Evolutionary conservation across 768 basidiomycete genomes (phyloP).

Genomic region (Bullera alba): DNA sequence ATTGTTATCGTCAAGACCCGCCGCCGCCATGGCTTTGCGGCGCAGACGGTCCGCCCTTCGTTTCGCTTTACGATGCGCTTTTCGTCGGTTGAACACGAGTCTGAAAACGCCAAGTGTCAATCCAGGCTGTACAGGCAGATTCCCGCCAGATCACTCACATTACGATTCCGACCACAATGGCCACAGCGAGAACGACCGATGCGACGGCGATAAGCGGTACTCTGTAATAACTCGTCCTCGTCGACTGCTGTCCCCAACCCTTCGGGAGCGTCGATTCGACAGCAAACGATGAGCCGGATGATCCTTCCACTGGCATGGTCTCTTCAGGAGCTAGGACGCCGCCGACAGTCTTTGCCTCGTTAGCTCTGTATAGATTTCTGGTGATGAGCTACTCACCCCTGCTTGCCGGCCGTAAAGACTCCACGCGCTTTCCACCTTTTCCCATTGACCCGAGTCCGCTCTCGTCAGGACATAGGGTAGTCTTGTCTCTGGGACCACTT

Average conservation of each 20-base stretch:
- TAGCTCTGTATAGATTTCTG: background rate
- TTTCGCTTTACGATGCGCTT: constrained; percentile 33
- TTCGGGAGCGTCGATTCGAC: constrained; percentile 32
- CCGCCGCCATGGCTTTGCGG: constrained; percentile 31
- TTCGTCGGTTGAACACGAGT: constrained; percentile 32
- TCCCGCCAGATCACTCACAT: constrained; percentile 17
- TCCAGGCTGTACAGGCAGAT: background rate
- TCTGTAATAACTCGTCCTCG: constrained; percentile 37
- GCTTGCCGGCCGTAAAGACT: constrained; percentile 27
- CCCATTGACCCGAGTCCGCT: constrained; percentile 19
- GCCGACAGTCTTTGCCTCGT: background rate
- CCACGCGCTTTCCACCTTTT: constrained; percentile 28
- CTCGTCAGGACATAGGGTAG: constrained; percentile 22
- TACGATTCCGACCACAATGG: constrained; percentile 33
- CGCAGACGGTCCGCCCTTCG: constrained; percentile 27
- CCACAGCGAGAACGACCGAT: constrained; percentile 32
- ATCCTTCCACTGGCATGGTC: background rate
- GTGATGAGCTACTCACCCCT: constrained; percentile 11
- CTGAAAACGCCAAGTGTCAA: constrained; percentile 12
- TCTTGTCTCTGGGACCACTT: constrained; percentile 10
- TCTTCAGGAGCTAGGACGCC: background rate
- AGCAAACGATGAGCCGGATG: constrained; percentile 12
- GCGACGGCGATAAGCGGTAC: constrained; percentile 41
- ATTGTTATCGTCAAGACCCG: constrained; percentile 23
- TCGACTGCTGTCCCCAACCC: constrained; percentile 41